These are phyloP conservation scores for Dryas drummondii DNA, from an alignment of 306 rosid genomes.

Conservation along the genomic window DNA sequence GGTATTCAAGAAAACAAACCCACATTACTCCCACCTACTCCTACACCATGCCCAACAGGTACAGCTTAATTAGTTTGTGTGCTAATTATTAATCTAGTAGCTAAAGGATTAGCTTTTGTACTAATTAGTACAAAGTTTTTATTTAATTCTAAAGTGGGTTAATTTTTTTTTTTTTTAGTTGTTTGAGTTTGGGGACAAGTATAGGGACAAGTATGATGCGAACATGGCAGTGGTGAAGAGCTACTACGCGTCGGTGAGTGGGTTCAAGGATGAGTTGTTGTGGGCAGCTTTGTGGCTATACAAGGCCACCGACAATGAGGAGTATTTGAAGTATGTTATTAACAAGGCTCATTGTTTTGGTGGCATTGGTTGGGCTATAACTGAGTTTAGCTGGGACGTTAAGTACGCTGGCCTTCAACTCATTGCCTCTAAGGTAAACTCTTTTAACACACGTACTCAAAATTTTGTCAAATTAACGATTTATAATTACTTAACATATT, in stretches of 20 bases:
- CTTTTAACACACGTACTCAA: background rate
- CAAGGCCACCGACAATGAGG: conserved; percentile 88
- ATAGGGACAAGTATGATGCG: conserved; percentile 79
- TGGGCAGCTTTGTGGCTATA: conserved; percentile 98
- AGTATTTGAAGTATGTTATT: conserved; percentile 55
- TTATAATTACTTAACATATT: too few species aligned
- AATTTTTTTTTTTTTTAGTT: conserved; percentile 37
- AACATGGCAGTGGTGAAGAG: conserved; percentile 82
- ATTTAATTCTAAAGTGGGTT: background rate
- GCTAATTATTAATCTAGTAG: background rate
- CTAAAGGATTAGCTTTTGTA: too few species aligned
- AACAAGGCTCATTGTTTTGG: conserved; percentile 71
- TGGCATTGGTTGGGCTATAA: conserved; percentile 91
- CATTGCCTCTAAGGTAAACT: conserved; percentile 66
- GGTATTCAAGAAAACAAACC: conserved; percentile 72
- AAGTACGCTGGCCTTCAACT: conserved; percentile 93
- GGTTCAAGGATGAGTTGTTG: conserved; percentile 84
- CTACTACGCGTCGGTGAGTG: conserved; percentile 99
- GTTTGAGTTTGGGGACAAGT: conserved; percentile 87
- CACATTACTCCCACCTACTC: conserved; percentile 84
- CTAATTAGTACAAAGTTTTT: too few species aligned
- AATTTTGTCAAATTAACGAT: too few species aligned
- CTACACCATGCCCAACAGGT: conserved; percentile 90
- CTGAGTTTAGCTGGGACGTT: conserved; percentile 98
- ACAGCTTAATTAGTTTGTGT: background rate